These are phyloP conservation scores for Colletotrichum acutatum DNA, from an alignment of 2,329 filamentous ascomycete genomes.

Conservation along the genomic window DNA sequence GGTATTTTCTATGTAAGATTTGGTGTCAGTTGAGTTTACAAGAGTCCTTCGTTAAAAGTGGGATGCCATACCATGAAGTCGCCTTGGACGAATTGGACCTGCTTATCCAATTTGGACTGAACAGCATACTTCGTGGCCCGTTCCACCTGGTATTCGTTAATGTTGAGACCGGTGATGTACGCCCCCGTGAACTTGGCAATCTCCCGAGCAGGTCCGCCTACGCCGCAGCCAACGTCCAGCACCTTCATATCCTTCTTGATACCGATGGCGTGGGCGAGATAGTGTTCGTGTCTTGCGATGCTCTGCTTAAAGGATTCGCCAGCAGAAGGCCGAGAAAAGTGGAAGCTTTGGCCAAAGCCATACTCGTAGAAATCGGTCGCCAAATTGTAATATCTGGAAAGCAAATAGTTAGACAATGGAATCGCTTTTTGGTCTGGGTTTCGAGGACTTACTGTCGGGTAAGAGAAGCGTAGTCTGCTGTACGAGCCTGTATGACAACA, in stretches of 20 bases:
- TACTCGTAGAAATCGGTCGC: conserved; percentile 98
- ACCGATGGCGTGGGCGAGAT: conserved; percentile 89
- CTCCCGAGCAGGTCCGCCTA: conserved; percentile 93
- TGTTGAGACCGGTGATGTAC: conserved; percentile 93
- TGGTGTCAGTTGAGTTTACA: too few relatives aligned
- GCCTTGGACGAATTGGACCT: conserved; percentile 90
- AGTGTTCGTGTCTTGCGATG: conserved; percentile 97
- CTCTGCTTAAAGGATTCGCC: conserved; percentile 91
- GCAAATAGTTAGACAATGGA: background rate
- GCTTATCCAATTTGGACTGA: conserved; percentile 82
- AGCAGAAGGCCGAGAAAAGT: conserved; percentile 93
- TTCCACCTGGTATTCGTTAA: conserved; percentile 98
- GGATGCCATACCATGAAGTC: conserved; percentile 82
- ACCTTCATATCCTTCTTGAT: conserved; percentile 90
- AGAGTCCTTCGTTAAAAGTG: fast-evolving
- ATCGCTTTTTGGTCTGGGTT: fast-evolving
- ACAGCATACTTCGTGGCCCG: conserved; percentile 87
- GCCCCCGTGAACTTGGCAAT: conserved; percentile 95
- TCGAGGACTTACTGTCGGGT: conserved; percentile 82
- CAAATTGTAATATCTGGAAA: conserved; percentile 88
- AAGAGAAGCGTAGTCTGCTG: conserved; percentile 90
- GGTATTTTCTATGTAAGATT: conserved; percentile 41
- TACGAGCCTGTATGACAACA: conserved; percentile 68
- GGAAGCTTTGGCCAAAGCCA: conserved; percentile 95
- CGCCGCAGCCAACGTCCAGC: conserved; percentile 95